Conservation (phyloP, 768 basidiomycete species). For the Lentinula lateritia region DNA sequence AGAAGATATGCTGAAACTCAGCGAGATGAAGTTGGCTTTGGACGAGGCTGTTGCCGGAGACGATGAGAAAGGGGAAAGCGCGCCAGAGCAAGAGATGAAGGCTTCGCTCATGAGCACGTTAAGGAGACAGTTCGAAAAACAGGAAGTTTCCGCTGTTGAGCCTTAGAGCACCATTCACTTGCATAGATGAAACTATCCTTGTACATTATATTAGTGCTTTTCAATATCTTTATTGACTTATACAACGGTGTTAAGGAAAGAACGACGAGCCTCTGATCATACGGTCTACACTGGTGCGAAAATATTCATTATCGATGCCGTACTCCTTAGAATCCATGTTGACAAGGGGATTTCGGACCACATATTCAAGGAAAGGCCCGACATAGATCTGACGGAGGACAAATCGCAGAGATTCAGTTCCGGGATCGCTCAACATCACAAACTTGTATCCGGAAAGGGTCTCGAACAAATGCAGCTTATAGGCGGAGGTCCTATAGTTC, state of each 20-base stretch:
- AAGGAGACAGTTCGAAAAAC: constrained; percentile 72
- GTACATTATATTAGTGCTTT: background rate
- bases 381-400: constrained; percentile 84
- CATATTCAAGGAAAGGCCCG: constrained; percentile 92
- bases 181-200: background rate
- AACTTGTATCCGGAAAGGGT: constrained; percentile 93
- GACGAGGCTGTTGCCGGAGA: constrained; percentile 93
- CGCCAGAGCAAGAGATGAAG: constrained; percentile 78
- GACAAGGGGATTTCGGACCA: constrained; percentile 87
- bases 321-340: constrained; percentile 76
- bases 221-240: background rate
- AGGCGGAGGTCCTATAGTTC: constrained; percentile 84
- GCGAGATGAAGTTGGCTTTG: constrained; percentile 83
- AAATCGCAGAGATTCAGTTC: constrained; percentile 75
- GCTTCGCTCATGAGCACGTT: constrained; percentile 81
- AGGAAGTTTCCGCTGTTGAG: constrained; percentile 26
- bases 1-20: constrained; percentile 91
- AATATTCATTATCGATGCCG: constrained; percentile 93
- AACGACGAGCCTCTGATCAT: constrained; percentile 56
- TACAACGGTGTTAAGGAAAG: constrained; percentile 25
- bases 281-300: constrained; percentile 74
- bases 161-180: background rate
- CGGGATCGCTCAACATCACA: constrained; percentile 87
- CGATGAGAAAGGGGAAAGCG: constrained; percentile 52
- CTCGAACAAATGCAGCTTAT: constrained; percentile 92